phyloP scores from a whole-genome alignment of 495 filamentous ascomycete genomes.

The Neurospora africana region DNA sequence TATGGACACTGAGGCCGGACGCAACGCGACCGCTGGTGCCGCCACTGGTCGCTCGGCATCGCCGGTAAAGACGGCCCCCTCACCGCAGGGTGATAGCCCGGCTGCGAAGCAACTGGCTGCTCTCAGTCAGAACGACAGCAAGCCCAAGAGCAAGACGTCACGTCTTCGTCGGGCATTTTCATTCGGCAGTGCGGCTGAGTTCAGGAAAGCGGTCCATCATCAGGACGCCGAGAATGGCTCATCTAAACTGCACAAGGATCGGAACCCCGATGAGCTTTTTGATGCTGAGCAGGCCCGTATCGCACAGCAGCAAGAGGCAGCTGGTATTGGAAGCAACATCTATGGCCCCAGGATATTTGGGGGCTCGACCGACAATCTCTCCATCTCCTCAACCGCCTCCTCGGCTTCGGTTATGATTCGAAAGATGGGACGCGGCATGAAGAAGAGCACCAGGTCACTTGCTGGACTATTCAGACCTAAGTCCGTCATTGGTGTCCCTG shows the following conservation, averaged over 20 bases:
- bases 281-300: slow-evolving; percentile 79
- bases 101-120: slow-evolving; percentile 73
- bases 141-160: slow-evolving; percentile 71
- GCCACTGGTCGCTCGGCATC: slow-evolving; percentile 12
- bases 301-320: slow-evolving; percentile 79
- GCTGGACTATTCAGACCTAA: slow-evolving; percentile 94
- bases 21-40: slow-evolving; percentile 18
- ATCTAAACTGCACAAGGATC: slow-evolving; percentile 61
- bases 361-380: slow-evolving; percentile 91
- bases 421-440: slow-evolving; percentile 98
- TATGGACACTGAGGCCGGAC: slow-evolving; percentile 37
- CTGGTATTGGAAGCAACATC: slow-evolving; percentile 84
- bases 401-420: slow-evolving; percentile 98
- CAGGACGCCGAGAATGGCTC: slow-evolving; percentile 39
- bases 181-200: slow-evolving; percentile 90
- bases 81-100: slow-evolving; percentile 44
- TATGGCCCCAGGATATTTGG: slow-evolving; percentile 86
- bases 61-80: slow-evolving; percentile 21
- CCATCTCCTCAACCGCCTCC: slow-evolving; percentile 93
- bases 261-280: slow-evolving; percentile 56
- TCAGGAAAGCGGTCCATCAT: slow-evolving; percentile 66
- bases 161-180: slow-evolving; percentile 87
- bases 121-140: slow-evolving; percentile 61
- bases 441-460: slow-evolving; percentile 78
- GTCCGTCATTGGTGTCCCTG: slow-evolving; percentile 68